A percentile compares a stretch with the other conserved stretches of the same genome.
These are phyloP conservation scores for Wickerhamiella qilinensis DNA, from an alignment of 805 yeast species.

Conservation along the genomic window DNA sequence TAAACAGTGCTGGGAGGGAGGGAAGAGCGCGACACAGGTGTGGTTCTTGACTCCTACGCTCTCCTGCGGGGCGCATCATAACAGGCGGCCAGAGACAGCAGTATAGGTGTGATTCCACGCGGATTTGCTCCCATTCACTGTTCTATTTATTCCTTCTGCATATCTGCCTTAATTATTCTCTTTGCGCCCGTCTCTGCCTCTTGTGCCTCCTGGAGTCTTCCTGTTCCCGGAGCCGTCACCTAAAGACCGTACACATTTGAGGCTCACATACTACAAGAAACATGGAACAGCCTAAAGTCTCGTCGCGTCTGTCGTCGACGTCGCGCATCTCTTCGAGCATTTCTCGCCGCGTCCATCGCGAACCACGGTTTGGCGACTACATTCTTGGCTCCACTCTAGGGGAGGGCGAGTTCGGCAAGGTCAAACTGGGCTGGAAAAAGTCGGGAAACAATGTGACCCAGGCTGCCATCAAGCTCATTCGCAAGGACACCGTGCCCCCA, in stretches of 20 bases:
- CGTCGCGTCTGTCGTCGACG: constrained; percentile 16
- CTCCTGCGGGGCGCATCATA: neutral
- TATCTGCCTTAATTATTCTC: neutral
- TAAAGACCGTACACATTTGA: neutral
- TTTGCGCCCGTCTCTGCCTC: neutral
- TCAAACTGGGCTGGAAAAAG: constrained; percentile 89
- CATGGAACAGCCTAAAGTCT: constrained; percentile 11
- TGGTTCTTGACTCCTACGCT: neutral
- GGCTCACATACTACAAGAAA: neutral
- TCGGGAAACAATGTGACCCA: constrained; percentile 45
- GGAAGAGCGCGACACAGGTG: neutral
- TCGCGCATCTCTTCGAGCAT: constrained; percentile 16
- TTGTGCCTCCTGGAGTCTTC: neutral
- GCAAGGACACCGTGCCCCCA: constrained; percentile 74
- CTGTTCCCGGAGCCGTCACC: neutral
- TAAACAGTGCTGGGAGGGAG: neutral
- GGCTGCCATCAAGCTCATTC: constrained; percentile 85
- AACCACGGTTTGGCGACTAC: constrained; percentile 66
- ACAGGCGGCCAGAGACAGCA: neutral
- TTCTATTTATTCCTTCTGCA: constrained; percentile 3
- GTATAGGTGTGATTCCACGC: neutral
- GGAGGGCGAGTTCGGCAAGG: constrained; percentile 97
- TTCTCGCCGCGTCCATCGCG: constrained; percentile 17
- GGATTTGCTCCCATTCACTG: neutral
- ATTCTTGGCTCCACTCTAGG: constrained; percentile 87